phyloP scores from a whole-genome alignment of 257 asterid genomes.

The Penstemon barbatus region DNA sequence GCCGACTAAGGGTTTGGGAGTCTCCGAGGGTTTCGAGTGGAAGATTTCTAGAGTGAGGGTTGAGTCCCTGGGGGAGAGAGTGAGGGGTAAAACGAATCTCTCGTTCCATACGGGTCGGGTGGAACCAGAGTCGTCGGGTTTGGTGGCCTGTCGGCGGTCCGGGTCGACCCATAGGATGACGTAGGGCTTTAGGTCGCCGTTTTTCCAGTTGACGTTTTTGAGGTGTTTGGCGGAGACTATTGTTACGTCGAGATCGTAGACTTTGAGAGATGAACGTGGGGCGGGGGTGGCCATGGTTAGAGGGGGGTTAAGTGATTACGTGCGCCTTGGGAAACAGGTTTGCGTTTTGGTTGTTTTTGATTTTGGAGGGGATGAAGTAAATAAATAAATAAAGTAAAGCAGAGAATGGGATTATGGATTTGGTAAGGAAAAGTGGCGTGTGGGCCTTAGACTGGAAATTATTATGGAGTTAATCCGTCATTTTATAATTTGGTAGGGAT shows the following conservation, averaged over 20 bases:
- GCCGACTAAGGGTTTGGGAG: constrained; percentile 77
- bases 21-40: constrained; percentile 83
- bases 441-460: no score
- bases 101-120: constrained; percentile 88
- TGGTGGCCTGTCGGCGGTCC: constrained; percentile 79
- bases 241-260: constrained; percentile 62
- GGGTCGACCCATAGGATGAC: constrained; percentile 83
- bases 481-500: no score
- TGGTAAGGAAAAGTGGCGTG: no score
- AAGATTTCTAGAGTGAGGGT: constrained; percentile 69
- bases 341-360: no score
- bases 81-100: constrained; percentile 64
- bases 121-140: constrained; percentile 72
- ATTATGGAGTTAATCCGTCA: no score
- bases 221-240: constrained; percentile 83
- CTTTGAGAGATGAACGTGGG: constrained; percentile 46
- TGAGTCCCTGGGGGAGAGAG: constrained; percentile 49
- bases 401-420: neutral
- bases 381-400: neutral
- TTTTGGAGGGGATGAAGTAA: no score
- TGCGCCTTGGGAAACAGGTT: constrained; percentile 31
- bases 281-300: constrained; percentile 40
- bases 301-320: constrained; percentile 25
- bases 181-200: constrained; percentile 82
- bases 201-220: constrained; percentile 87